These are phyloP conservation scores for Saccharum spontaneum DNA, from an alignment of 176 grass and related monocot species.

Conservation along the genomic window DNA sequence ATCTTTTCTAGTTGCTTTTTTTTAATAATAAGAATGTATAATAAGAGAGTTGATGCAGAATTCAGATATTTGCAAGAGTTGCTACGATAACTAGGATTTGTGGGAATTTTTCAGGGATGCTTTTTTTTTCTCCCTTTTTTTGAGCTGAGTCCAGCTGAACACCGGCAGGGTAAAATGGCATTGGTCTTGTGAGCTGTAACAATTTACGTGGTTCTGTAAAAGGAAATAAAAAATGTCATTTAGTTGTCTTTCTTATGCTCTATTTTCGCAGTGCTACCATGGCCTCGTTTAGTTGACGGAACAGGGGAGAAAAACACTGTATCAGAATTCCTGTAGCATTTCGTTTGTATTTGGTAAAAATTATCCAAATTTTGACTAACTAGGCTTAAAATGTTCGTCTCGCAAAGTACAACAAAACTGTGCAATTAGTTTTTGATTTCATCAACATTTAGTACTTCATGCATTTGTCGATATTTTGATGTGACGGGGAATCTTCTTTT, in stretches of 20 bases:
- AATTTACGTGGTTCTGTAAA: conserved; percentile 28
- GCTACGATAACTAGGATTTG: conserved; percentile 21
- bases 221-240: neutral
- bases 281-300: too few relatives aligned
- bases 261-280: neutral
- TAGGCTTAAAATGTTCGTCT: too few relatives aligned
- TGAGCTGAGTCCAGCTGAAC: conserved; percentile 16
- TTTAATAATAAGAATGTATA: conserved; percentile 17
- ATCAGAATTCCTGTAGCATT: too few relatives aligned
- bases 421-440: too few relatives aligned
- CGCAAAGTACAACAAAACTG: too few relatives aligned
- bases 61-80: conserved; percentile 21
- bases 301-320: too few relatives aligned
- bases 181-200: conserved; percentile 22
- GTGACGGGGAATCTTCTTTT: too few relatives aligned
- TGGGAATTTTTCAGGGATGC: conserved; percentile 24
- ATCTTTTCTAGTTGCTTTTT: conserved; percentile 27
- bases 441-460: too few relatives aligned
- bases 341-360: too few relatives aligned
- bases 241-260: neutral
- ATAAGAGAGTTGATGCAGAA: conserved; percentile 26
- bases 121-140: neutral
- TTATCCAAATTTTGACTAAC: too few relatives aligned
- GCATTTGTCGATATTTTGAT: too few relatives aligned
- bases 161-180: conserved; percentile 17